A percentile compares a stretch with the other conserved stretches of the same genome.
These are phyloP conservation scores for Pyrenophora graminea DNA, from an alignment of 2,329 filamentous ascomycete species.

Conservation along the genomic window DNA sequence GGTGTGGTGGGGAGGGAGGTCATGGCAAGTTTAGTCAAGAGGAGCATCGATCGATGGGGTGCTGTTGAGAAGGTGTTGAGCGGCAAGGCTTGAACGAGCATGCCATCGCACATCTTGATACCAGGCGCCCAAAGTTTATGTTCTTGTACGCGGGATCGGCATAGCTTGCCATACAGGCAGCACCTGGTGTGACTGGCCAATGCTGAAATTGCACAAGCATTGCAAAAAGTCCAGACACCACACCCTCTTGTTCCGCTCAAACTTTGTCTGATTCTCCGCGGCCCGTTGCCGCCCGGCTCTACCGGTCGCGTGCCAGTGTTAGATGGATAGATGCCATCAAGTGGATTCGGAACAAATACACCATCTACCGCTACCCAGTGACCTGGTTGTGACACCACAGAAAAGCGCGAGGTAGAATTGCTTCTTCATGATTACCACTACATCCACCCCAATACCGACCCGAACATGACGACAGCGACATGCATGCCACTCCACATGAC, in stretches of 20 bases:
- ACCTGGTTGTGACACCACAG: too few species aligned
- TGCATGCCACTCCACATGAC: not conserved
- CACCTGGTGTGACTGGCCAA: too few species aligned
- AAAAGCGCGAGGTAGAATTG: too few species aligned
- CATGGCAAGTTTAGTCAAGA: conserved; percentile 62
- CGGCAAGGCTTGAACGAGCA: conserved; percentile 12
- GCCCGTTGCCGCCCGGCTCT: conserved; percentile 1
- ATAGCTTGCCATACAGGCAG: too few species aligned
- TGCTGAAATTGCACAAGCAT: too few species aligned
- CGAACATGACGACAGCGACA: not conserved
- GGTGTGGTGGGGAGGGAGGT: conserved; percentile 67
- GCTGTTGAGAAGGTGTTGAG: conserved; percentile 52
- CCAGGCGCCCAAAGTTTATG: too few species aligned
- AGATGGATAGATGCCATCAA: not conserved
- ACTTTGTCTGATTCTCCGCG: not conserved
- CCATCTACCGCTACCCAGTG: too few species aligned
- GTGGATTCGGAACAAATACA: too few species aligned
- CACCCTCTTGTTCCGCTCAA: not conserved
- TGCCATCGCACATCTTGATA: too few species aligned
- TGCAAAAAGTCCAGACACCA: not conserved
- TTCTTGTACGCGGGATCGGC: too few species aligned
- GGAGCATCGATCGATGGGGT: conserved; percentile 68
- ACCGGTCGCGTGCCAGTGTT: not conserved
- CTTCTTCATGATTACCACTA: too few species aligned
- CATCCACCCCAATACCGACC: not conserved